phyloP scores from a whole-genome alignment of 1,284 basidiomycete genomes.

The Cryptococcus sp. region DNA sequence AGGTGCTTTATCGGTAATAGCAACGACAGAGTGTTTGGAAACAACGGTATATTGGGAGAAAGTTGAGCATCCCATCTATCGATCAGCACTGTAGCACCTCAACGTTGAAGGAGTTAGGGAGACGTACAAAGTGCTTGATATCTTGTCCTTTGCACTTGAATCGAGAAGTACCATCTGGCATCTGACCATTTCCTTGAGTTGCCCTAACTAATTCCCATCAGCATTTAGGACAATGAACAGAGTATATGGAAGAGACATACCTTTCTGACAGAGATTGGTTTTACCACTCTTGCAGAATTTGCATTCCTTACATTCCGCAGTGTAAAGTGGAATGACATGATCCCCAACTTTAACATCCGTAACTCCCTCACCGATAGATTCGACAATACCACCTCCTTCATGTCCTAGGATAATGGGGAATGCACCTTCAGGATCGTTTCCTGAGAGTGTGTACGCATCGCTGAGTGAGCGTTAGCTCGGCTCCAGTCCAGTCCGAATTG shows the following conservation, averaged over 20 bases:
- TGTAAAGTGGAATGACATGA: constrained; percentile 92
- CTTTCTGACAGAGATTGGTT: constrained; percentile 90
- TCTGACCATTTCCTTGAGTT: constrained; percentile 92
- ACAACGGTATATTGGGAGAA: constrained; percentile 99
- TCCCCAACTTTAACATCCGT: constrained; percentile 79
- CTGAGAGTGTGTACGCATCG: constrained; percentile 94
- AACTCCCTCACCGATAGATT: constrained; percentile 91
- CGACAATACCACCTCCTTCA: constrained; percentile 63
- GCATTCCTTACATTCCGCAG: constrained; percentile 89
- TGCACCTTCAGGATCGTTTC: constrained; percentile 91
- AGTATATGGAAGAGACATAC: constrained; percentile 47
- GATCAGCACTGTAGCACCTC: background rate
- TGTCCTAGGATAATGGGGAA: constrained; percentile 95
- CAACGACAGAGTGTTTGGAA: constrained; percentile 92
- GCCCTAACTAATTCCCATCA: constrained; percentile 61
- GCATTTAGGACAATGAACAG: background rate
- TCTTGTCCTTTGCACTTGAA: constrained; percentile 88
- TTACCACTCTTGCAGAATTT: constrained; percentile 99
- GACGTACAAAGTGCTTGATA: constrained; percentile 82
- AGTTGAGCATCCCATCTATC: constrained; percentile 93
- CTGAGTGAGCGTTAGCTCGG: constrained; percentile 17
- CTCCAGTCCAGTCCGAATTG: background rate
- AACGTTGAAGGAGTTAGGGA: background rate
- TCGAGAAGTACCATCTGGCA: constrained; percentile 89
- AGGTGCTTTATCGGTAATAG: constrained; percentile 78